Evolutionary conservation across 163 green algal species (phyloP).

Genomic region (Coccomyxa subellipsoidea): DNA sequence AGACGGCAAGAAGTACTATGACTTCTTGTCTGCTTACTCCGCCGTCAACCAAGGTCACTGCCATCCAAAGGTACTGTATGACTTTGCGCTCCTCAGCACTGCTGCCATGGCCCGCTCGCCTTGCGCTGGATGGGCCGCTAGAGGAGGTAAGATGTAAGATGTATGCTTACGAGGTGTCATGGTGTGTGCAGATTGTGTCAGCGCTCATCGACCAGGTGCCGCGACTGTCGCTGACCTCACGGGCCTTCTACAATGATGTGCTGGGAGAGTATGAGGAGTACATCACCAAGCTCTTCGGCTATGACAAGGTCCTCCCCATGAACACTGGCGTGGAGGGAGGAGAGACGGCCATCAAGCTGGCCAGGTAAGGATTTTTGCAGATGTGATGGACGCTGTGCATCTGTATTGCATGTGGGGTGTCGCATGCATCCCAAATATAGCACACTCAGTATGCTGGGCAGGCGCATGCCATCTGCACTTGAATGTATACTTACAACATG

Average conservation of each 20-base stretch:
- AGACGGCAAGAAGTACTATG: slow-evolving; percentile 86
- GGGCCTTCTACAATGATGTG: slow-evolving; percentile 94
- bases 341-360: slow-evolving; percentile 91
- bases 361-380: slow-evolving; percentile 53
- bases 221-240: slow-evolving; percentile 79
- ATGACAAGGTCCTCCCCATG: slow-evolving; percentile 96
- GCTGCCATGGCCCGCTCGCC: too few relatives aligned
- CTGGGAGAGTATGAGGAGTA: slow-evolving; percentile 93
- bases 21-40: slow-evolving; percentile 89
- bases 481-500: not conserved
- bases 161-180: not conserved
- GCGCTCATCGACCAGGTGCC: slow-evolving; percentile 75
- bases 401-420: too few relatives aligned
- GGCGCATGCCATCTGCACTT: too few relatives aligned
- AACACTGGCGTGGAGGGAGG: slow-evolving; percentile 94
- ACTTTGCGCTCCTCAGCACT: not conserved
- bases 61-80: slow-evolving; percentile 75
- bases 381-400: too few relatives aligned
- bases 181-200: slow-evolving; percentile 57
- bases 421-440: too few relatives aligned
- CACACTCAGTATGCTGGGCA: too few relatives aligned
- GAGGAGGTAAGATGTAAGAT: too few relatives aligned
- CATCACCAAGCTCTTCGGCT: slow-evolving; percentile 89
- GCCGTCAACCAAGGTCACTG: slow-evolving; percentile 94
- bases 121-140: too few relatives aligned